These are phyloP conservation scores for Jatropha podagrica DNA, from an alignment of 441 rosid genomes.

Conservation along the genomic window DNA sequence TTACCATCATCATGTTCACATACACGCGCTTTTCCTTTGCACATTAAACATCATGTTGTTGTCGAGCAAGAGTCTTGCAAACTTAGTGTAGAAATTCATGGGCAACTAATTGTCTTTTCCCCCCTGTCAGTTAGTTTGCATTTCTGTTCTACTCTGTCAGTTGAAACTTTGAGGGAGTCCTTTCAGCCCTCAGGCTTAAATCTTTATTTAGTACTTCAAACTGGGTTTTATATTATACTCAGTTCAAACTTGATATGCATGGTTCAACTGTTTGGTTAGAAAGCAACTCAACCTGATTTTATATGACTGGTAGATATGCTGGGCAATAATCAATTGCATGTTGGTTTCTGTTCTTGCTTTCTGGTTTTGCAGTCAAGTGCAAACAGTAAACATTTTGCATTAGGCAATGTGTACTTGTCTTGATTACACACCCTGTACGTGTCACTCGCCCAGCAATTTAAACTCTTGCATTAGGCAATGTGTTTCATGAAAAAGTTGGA, in stretches of 20 bases:
- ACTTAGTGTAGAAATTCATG: not conserved
- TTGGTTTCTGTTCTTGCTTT: not conserved
- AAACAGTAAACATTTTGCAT: not conserved
- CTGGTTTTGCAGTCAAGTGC: not conserved
- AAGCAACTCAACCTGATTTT: not conserved
- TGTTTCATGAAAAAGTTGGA: not conserved
- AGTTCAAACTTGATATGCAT: not conserved
- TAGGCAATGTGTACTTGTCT: too few species aligned
- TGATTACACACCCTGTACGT: not conserved
- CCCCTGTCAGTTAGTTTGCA: not conserved
- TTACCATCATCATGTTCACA: constrained; percentile 3
- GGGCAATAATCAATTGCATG: not conserved
- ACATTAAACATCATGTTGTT: constrained; percentile 1
- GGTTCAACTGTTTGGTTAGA: not conserved
- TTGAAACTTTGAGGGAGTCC: not conserved
- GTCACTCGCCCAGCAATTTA: not conserved
- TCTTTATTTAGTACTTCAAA: not conserved
- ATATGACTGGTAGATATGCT: constrained; percentile 5
- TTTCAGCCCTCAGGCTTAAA: not conserved
- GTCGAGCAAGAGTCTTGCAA: not conserved
- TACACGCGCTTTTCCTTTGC: not conserved
- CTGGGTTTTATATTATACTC: not conserved
- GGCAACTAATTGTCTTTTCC: not conserved
- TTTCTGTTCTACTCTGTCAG: not conserved
- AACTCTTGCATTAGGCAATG: not conserved